These are phyloP conservation scores for Wickerhamomyces tratensis DNA, from an alignment of 805 yeast genomes.

Conservation along the genomic window DNA sequence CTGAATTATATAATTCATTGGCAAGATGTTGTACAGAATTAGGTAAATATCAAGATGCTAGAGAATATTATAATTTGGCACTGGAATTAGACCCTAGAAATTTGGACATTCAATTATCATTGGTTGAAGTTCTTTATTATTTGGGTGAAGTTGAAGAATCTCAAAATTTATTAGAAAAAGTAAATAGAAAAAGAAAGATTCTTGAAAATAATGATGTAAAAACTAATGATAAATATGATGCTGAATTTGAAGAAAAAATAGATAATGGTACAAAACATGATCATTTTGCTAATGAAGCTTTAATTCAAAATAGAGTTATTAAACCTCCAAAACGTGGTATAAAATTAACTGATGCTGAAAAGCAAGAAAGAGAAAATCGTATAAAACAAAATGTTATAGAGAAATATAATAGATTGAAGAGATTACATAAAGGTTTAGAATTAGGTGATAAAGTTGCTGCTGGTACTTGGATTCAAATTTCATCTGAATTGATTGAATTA, in stretches of 20 bases:
- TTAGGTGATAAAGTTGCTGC: slow-evolving; percentile 51
- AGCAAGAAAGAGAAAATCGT: slow-evolving; percentile 42
- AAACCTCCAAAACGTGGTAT: slow-evolving; percentile 21
- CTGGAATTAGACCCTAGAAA: slow-evolving; percentile 50
- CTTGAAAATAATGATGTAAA: no score
- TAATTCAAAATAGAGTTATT: slow-evolving; percentile 12
- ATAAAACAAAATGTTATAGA: slow-evolving; percentile 50
- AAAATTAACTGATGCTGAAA: slow-evolving; percentile 32
- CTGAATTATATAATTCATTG: slow-evolving; percentile 40
- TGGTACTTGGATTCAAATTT: slow-evolving; percentile 74
- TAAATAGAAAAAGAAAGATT: slow-evolving; percentile 28
- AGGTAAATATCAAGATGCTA: slow-evolving; percentile 60
- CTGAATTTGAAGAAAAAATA: slow-evolving; percentile 1
- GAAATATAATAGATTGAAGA: slow-evolving; percentile 42
- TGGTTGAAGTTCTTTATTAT: slow-evolving; percentile 76
- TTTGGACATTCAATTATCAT: slow-evolving; percentile 61
- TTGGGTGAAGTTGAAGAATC: slow-evolving; percentile 53
- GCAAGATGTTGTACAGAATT: slow-evolving; percentile 74
- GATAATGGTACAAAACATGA: background rate
- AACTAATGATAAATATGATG: slow-evolving; percentile 7
- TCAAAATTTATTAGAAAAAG: slow-evolving; percentile 42
- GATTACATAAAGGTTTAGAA: slow-evolving; percentile 39
- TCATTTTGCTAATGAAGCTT: slow-evolving; percentile 7
- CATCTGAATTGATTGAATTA: slow-evolving; percentile 73
- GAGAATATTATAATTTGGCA: slow-evolving; percentile 43